Base-by-base conservation (phyloP, 345 rosid genomes). In the Arabidopsis suecica region DNA sequence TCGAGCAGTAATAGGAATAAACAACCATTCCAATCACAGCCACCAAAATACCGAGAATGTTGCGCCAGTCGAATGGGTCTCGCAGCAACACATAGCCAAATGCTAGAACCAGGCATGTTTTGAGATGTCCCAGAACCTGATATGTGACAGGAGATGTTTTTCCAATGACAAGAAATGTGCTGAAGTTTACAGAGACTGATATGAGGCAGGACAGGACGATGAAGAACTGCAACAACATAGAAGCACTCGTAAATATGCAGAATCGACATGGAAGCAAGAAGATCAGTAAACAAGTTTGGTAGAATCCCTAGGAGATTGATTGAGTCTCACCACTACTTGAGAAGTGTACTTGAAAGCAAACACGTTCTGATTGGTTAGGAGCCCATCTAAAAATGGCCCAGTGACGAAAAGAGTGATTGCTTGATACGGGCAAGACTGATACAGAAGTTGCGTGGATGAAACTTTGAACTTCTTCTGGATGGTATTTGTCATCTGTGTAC, bases 391-490 rank as follows among this genome's bases (percentile, higher is more conserved):
- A 76, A 96, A 91, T 58, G 99, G 99, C 57, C 99, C 99, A 47
- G 84, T 76, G 67, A 96, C 72, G 71, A 96, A 96, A 82, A 96
- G 83, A 23, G 98, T 96, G 34, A 93, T 72, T 0, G 99, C 99
- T 80, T 96, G 99, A 78, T 96, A 96, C 10, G 99, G 99, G 82
- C 97, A 93, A 41, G 99, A 96, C 84, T 96, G 99, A 77, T 96
- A 96, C 54, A 96, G 87, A 75, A 96, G 98, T 64, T 96, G 99
- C 61, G 99, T 96, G 48, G 99, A 96, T 65, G 99, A 96, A 56
- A 96, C 98, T 80, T 93, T 96, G 85, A 90, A 96, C 83, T 93
- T 96, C 91, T 96, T 96, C 86, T 96, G 99, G 83, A 96, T 96
- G 45, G 99, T 96, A 78, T 96, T 96, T 75, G 99, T 96, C 99